Conservation (phyloP, 2,329 filamentous ascomycete species). For the Fusarium ramigenum region DNA sequence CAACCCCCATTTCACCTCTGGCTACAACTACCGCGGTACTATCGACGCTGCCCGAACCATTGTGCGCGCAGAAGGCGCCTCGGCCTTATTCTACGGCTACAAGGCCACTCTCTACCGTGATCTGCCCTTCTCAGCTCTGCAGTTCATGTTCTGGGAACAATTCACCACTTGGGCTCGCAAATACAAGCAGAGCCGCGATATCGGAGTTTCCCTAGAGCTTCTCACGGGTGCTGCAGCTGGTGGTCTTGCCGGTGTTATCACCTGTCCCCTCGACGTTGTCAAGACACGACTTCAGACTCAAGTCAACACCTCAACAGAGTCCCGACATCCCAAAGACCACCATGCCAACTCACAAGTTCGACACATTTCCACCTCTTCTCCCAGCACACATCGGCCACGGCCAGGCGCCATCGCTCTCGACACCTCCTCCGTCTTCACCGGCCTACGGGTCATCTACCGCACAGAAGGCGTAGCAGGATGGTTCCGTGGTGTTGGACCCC, state of each 20-base stretch:
- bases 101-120: constrained; percentile 95
- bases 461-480: constrained; percentile 89
- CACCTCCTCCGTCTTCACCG: constrained; percentile 88
- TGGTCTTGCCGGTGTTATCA: constrained; percentile 91
- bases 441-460: constrained; percentile 86
- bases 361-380: constrained; percentile 88
- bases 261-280: constrained; percentile 95
- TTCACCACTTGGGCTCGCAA: constrained; percentile 83
- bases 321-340: constrained; percentile 45
- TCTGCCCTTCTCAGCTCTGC: constrained; percentile 92
- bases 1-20: constrained; percentile 91
- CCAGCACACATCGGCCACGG: constrained; percentile 81
- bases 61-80: constrained; percentile 79
- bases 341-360: constrained; percentile 65
- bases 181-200: constrained; percentile 82
- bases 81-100: constrained; percentile 94
- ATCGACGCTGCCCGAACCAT: constrained; percentile 88
- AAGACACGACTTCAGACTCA: constrained; percentile 98
- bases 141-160: constrained; percentile 99
- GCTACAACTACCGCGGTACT: constrained; percentile 94
- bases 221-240: constrained; percentile 90
- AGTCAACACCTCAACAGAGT: constrained; percentile 58
- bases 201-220: constrained; percentile 86
- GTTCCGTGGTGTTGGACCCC: constrained; percentile 93
- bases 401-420: constrained; percentile 84